Evolutionary conservation across 2,329 filamentous ascomycete species (phyloP).

Genomic region (Pseudopithomyces chartarum): DNA sequence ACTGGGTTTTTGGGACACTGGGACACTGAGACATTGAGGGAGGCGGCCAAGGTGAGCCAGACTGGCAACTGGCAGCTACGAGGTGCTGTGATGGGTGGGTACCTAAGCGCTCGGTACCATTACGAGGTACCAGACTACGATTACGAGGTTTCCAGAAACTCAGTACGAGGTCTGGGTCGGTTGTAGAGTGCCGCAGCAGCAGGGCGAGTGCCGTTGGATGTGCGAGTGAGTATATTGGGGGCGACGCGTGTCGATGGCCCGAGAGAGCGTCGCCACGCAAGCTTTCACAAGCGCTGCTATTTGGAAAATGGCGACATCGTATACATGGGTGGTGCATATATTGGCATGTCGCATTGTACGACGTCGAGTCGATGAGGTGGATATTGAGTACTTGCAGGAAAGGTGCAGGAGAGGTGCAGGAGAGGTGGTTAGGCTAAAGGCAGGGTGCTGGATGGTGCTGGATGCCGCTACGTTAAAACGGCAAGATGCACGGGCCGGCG

Average conservation of each 20-base stretch:
- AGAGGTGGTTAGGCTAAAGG: constrained; percentile 39
- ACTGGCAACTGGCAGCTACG: too few species aligned
- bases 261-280: constrained; percentile 25
- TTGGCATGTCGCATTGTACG: constrained; percentile 22
- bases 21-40: too few species aligned
- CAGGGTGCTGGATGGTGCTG: constrained; percentile 20
- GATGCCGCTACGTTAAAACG: constrained; percentile 23
- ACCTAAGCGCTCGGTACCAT: too few species aligned
- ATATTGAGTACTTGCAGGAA: constrained; percentile 29
- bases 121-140: too few species aligned
- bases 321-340: constrained; percentile 25
- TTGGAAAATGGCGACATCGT: constrained; percentile 29
- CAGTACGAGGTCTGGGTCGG: constrained; percentile 15
- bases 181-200: constrained; percentile 4
- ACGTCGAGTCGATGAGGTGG: constrained; percentile 24
- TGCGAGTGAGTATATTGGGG: constrained; percentile 22
- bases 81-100: too few species aligned
- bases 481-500: constrained; percentile 27
- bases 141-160: neutral
- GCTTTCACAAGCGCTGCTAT: too few species aligned
- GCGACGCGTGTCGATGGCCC: constrained; percentile 24
- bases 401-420: constrained; percentile 18
- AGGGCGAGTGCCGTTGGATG: neutral
- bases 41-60: too few species aligned
- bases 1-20: too few species aligned